Conservation (phyloP, 2,329 filamentous ascomycete species). For the Sphaerostilbella broomeana region DNA sequence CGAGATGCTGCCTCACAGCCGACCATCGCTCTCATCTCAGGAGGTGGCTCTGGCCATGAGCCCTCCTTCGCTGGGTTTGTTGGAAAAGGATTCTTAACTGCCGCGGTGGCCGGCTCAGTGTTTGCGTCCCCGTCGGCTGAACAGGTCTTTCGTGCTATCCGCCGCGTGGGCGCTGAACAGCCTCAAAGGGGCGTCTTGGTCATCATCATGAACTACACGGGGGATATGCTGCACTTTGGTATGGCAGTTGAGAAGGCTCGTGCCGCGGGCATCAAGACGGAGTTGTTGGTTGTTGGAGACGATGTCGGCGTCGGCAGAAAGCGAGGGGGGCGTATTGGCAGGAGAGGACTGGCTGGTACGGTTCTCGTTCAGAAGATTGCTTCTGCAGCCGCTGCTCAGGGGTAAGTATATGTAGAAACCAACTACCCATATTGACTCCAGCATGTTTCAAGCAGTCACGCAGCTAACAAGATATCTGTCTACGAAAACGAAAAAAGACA, state of each 20-base stretch:
- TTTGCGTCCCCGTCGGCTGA: slow-evolving; percentile 70
- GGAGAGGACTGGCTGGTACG: slow-evolving; percentile 63
- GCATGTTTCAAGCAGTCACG: too few species aligned
- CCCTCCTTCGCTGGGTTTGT: slow-evolving; percentile 67
- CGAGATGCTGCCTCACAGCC: slow-evolving; percentile 15
- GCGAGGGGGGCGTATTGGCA: slow-evolving; percentile 63
- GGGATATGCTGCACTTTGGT: slow-evolving; percentile 66
- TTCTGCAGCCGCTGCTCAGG: slow-evolving; percentile 47
- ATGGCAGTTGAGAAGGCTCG: slow-evolving; percentile 69
- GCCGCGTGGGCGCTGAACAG: slow-evolving; percentile 47
- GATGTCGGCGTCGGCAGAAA: slow-evolving; percentile 64
- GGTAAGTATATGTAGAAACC: too few species aligned
- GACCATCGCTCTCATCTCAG: slow-evolving; percentile 34
- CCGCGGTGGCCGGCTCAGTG: slow-evolving; percentile 66
- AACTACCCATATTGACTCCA: too few species aligned
- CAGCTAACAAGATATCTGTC: too few species aligned
- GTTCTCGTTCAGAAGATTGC: slow-evolving; percentile 60
- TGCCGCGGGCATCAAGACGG: slow-evolving; percentile 50
- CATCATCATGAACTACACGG: slow-evolving; percentile 70
- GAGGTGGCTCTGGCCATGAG: slow-evolving; percentile 68
- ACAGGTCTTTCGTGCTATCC: slow-evolving; percentile 60
- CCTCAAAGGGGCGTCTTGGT: slow-evolving; percentile 58
- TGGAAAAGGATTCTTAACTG: slow-evolving; percentile 60
- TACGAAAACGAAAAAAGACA: slow-evolving; percentile 12
- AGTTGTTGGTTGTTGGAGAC: slow-evolving; percentile 67